Conservation (phyloP, 2,329 filamentous ascomycete genomes). For the Didymellaceae sp. region DNA sequence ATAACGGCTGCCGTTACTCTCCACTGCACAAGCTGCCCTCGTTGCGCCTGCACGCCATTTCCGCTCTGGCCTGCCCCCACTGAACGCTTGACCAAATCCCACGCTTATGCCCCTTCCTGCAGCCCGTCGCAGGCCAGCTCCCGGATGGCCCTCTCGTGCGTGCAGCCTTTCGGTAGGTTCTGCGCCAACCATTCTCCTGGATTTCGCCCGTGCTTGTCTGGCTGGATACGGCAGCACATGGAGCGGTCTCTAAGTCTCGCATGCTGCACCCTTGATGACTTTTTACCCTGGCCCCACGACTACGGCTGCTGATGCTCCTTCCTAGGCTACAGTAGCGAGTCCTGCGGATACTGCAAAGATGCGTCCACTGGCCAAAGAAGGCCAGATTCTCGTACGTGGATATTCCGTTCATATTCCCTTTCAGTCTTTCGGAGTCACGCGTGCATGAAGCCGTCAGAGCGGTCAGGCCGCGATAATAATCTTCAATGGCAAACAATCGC, state of each 20-base stretch:
- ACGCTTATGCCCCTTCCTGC: constrained; percentile 52
- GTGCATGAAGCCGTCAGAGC: constrained; percentile 26
- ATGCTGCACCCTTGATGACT: constrained; percentile 12
- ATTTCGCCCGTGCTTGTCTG: constrained; percentile 47
- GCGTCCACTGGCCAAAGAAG: constrained; percentile 55
- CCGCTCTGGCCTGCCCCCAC: constrained; percentile 37
- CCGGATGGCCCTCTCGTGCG: constrained; percentile 36
- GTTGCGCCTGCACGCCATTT: constrained; percentile 24
- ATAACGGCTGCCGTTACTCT: constrained; percentile 24
- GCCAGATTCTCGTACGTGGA: constrained; percentile 57
- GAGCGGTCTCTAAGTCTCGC: constrained; percentile 7
- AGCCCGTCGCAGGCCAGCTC: constrained; percentile 25
- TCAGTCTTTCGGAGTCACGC: constrained; percentile 24
- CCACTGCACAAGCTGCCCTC: constrained; percentile 21
- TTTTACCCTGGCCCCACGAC: constrained; percentile 14
- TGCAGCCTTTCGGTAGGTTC: constrained; percentile 51
- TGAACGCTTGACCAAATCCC: constrained; percentile 36
- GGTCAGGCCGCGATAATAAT: constrained; percentile 12
- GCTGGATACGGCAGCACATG: constrained; percentile 37
- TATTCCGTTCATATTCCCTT: constrained; percentile 20
- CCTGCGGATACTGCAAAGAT: constrained; percentile 60
- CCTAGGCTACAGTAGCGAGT: constrained; percentile 56
- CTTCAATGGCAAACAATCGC: constrained; percentile 11
- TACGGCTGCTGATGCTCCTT: constrained; percentile 25
- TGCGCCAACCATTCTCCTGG: constrained; percentile 48